phyloP scores from a whole-genome alignment of 768 basidiomycete species.

The Kwoniella heveanensis region DNA sequence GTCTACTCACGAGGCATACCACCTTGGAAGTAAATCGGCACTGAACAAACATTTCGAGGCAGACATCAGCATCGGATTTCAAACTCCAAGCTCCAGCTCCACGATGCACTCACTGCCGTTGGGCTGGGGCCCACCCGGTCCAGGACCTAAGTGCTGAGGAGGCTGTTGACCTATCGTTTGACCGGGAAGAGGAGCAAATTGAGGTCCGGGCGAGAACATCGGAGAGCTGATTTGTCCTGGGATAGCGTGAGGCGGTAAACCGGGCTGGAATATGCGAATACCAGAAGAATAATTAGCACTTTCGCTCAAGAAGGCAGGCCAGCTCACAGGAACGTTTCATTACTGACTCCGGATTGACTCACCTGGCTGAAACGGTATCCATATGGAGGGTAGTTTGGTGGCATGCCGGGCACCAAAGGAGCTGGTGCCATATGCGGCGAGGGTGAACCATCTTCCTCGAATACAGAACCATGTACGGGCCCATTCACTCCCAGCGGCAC shows the following conservation, averaged over 20 bases:
- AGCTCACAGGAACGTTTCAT: no score
- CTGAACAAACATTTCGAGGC: not conserved
- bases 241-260: constrained; percentile 29
- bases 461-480: not conserved
- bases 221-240: constrained; percentile 31
- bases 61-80: constrained; percentile 8
- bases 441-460: constrained; percentile 20
- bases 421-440: constrained; percentile 26
- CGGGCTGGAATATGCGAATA: constrained; percentile 18
- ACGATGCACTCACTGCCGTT: constrained; percentile 32
- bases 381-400: constrained; percentile 35
- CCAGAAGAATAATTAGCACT: no score
- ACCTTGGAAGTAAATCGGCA: constrained; percentile 49
- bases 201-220: constrained; percentile 46
- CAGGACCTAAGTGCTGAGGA: constrained; percentile 36
- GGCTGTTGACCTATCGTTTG: constrained; percentile 23
- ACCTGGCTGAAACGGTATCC: constrained; percentile 33
- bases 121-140: constrained; percentile 26
- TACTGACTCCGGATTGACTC: no score
- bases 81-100: not conserved
- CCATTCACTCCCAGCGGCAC: not conserved
- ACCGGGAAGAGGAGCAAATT: constrained; percentile 23
- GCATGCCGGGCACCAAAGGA: constrained; percentile 30
- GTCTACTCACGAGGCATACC: constrained; percentile 41
- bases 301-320: no score